Evolutionary conservation across 225 moss, liverwort and hornwort species (phyloP).

Genomic region (Pseudisothecium myosuroides): DNA sequence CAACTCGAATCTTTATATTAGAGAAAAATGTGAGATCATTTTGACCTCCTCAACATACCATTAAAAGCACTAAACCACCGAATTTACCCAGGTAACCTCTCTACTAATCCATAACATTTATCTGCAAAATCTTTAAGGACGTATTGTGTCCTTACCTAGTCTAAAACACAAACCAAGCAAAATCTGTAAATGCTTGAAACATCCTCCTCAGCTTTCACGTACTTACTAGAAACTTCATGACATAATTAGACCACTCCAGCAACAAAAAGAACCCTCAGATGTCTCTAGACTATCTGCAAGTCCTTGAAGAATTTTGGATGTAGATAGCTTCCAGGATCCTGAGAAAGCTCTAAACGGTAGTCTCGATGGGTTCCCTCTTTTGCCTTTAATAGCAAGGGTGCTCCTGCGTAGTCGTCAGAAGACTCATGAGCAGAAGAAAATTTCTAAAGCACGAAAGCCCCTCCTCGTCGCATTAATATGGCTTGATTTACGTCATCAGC

Average conservation of each 20-base stretch:
- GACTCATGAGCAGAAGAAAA: background rate
- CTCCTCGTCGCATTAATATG: background rate
- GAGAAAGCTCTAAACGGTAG: background rate
- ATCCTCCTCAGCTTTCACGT: background rate
- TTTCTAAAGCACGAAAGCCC: background rate
- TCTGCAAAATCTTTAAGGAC: slow-evolving; percentile 20
- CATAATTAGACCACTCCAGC: background rate
- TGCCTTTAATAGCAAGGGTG: background rate
- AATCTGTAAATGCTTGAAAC: background rate
- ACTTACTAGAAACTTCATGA: background rate
- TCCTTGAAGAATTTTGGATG: background rate
- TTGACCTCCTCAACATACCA: background rate
- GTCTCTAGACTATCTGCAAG: background rate
- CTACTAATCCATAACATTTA: background rate
- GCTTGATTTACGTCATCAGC: background rate
- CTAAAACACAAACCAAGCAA: background rate
- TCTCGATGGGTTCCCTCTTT: background rate
- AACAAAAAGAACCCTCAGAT: background rate
- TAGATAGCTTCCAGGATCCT: background rate
- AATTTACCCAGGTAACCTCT: background rate
- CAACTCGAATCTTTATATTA: background rate
- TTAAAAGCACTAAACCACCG: background rate
- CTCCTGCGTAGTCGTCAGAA: background rate
- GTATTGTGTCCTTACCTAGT: background rate
- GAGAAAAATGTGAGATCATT: background rate